Evolutionary conservation across 768 basidiomycete species (phyloP), one percentile per base, ranked within the genome.

Genomic region (Agrocybe praecox): DNA sequence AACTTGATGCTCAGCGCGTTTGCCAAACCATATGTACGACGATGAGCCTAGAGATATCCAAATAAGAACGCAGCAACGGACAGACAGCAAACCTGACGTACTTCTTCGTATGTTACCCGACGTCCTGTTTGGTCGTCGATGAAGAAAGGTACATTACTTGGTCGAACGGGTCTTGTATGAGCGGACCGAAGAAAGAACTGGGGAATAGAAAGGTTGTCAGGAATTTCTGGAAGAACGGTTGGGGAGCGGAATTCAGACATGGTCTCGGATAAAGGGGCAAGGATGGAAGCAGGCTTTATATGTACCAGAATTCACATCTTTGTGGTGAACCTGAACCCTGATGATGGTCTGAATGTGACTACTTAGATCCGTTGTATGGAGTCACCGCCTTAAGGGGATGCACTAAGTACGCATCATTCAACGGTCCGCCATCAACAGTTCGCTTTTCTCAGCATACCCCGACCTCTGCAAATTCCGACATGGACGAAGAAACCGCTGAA

Each of bases 401-500:
- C 6, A 19, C 6, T 3, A 6, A n/a, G 10, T 45, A 19, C 32
- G 43, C 48, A 48, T 42, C 34, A 44, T 36, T 46, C 29, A 50
- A 49, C 59, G 61, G 56, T 42, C 60, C 53, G 52, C 45, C 53
- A 46, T 50, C 56, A 52, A 36, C n/a, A n/a, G n/a, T n/a, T n/a
- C n/a, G n/a, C n/a, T n/a, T n/a, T n/a, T n/a, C n/a, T n/a, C n/a
- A n/a, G n/a, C 26, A 32, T 58, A 49, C 22, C 26, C 44, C n/a
- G n/a, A 24, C 17, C 18, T 23, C 22, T 45, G 22, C 40, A n/a
- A n/a, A n/a, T 24, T 57, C 54, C 23, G 52, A 63, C 59, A 87
- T 87, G 84, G 84, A 87, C 65, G 84, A 86, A 63, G 87, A 91
- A 59, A 87, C 88, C 53, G 80, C 86, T 53, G 90, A 92, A 63